Evolutionary conservation across 805 yeast genomes (phyloP), one percentile per base, ranked within the genome.

Genomic region (Ogataea polymorpha): DNA sequence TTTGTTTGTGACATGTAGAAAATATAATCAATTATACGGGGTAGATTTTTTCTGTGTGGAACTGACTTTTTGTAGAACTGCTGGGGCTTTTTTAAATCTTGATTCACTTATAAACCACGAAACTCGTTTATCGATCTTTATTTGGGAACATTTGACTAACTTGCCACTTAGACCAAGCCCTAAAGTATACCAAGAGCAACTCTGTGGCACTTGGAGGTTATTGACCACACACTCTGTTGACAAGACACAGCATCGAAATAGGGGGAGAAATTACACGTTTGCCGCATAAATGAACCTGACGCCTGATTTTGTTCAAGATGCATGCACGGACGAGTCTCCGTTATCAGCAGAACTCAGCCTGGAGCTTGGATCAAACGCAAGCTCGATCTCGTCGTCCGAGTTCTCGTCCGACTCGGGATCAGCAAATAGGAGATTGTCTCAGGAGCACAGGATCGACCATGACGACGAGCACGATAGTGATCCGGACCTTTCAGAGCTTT

Each of bases 341-440:
- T 32, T 42, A 10, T 41, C 44, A 5, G 44, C 39, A 16, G 39
- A 42, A 9, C 31, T 44, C 35, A 42, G 35, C 11, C 23, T 44
- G 33, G 51, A 48, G 20, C 39, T 48, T 15, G 21, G 35, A 11
- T 39, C 46, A 3, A 35, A 23, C 20, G 34, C 37, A 9, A 41
- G 48, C 37, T 40, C 49, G 3, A 18, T 31, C 5, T 39, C 41
- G 14, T 45, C 49, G 2, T 41, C 45, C 3, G 49, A 45, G 5
- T 29, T 37, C 10, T 45, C 49, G 8, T 41, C 49, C 6, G 49
- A 45, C 16, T 14, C 42, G 34, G 41, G 45, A 13, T 34, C 48
- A 11, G 37, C 32, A 14, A 37, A 34, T 25, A 35, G 9, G 10
- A 28, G 34, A 23, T 7, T 18, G 24, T 32, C 36, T 13, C 21